Conservation (phyloP, 192 early-diverging fungal species). For the Coemansia sp. region DNA sequence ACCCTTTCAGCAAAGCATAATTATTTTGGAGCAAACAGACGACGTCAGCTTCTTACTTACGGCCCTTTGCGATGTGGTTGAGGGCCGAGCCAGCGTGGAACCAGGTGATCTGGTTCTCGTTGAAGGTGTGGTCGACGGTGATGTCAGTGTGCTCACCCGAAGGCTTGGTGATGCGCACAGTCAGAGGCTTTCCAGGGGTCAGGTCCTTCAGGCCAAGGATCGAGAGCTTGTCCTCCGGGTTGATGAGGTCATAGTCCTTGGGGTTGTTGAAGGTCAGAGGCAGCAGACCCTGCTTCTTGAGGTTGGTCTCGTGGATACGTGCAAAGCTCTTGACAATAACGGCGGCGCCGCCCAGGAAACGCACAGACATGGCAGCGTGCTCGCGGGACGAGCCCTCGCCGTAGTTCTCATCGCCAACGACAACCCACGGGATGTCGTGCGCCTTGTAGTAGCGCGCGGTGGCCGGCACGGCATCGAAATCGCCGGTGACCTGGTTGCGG, state of each 20-base stretch:
- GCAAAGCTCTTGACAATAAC: constrained; percentile 97
- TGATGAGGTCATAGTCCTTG: constrained; percentile 91
- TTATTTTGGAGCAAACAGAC: background rate
- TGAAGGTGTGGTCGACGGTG: constrained; percentile 95
- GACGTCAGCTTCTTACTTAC: constrained; percentile 1
- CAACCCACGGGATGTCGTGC: constrained; percentile 81
- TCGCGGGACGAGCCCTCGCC: constrained; percentile 99
- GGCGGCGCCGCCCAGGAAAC: constrained; percentile 91
- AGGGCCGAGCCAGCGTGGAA: constrained; percentile 94
- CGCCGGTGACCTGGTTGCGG: constrained; percentile 68
- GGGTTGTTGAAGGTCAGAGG: constrained; percentile 94
- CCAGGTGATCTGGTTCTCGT: constrained; percentile 98
- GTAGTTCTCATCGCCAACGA: constrained; percentile 99
- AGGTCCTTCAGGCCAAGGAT: constrained; percentile 85
- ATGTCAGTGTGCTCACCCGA: constrained; percentile 77
- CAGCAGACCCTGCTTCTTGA: constrained; percentile 99
- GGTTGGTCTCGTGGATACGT: constrained; percentile 99
- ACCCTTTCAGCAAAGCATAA: background rate
- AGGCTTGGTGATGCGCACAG: constrained; percentile 78
- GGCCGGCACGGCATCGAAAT: constrained; percentile 89
- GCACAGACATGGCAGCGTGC: constrained; percentile 96
- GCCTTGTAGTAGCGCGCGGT: constrained; percentile 96
- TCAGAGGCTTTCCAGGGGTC: constrained; percentile 81
- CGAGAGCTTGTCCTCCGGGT: constrained; percentile 80
- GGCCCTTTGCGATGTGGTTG: constrained; percentile 68